A percentile compares a stretch with the other conserved stretches of the same genome.
Evolutionary conservation across 2,329 filamentous ascomycete species (phyloP).

Genomic region (Cercospora sp.): DNA sequence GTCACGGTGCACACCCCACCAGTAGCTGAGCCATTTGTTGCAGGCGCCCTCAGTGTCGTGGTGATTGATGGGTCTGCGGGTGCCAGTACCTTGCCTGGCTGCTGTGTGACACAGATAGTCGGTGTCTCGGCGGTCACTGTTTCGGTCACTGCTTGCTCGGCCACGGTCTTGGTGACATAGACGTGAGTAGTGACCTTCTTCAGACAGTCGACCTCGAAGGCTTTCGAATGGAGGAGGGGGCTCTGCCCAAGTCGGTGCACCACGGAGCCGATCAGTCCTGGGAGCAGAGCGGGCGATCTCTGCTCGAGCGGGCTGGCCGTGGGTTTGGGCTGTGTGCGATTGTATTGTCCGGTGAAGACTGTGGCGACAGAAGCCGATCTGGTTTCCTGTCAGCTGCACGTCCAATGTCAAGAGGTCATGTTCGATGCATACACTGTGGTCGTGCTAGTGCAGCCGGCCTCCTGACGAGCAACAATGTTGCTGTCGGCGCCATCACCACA

Average conservation of each 20-base stretch:
- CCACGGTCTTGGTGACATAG: constrained; percentile 23
- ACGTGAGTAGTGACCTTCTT: constrained; percentile 30
- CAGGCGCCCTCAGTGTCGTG: constrained; percentile 20
- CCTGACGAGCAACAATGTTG: constrained; percentile 5
- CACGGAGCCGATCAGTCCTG: constrained; percentile 16
- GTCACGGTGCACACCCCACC: constrained; percentile 29
- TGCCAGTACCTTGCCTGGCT: constrained; percentile 17
- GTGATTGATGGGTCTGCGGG: constrained; percentile 24
- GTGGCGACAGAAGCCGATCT: constrained; percentile 25
- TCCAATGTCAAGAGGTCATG: background rate
- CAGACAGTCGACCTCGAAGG: constrained; percentile 31
- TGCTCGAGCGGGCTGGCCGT: constrained; percentile 25
- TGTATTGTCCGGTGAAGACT: constrained; percentile 31
- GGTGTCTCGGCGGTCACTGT: constrained; percentile 30
- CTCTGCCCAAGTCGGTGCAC: constrained; percentile 25
- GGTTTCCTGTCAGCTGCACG: background rate
- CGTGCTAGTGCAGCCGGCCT: constrained; percentile 23
- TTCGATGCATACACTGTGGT: constrained; percentile 24
- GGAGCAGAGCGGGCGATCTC: constrained; percentile 10
- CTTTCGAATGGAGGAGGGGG: constrained; percentile 18
- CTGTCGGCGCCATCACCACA: constrained; percentile 5
- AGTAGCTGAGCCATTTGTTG: constrained; percentile 5
- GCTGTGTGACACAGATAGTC: constrained; percentile 21
- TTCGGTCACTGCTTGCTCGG: constrained; percentile 22
- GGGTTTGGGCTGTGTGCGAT: constrained; percentile 26